phyloP scores from a whole-genome alignment of 2,329 filamentous ascomycete species.

The Fusarium austroafricanum region DNA sequence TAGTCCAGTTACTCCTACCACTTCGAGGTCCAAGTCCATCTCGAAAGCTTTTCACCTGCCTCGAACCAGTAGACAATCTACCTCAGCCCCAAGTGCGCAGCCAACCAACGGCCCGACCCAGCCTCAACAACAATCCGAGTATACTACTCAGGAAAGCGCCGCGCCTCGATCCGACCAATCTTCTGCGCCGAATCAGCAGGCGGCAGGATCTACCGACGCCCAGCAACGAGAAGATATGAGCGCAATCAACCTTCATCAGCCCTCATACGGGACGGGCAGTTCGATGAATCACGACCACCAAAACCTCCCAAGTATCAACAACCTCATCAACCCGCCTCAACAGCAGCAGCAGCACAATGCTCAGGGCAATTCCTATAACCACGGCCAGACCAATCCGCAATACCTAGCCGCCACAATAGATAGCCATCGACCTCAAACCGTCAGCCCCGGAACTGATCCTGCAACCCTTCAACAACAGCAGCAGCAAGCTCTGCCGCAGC shows the following conservation, averaged over 20 bases:
- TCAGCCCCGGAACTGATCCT: slow-evolving; percentile 55
- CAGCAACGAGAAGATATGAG: slow-evolving; percentile 45
- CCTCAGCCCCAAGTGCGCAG: slow-evolving; percentile 42
- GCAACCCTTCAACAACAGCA: slow-evolving; percentile 53
- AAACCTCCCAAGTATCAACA: slow-evolving; percentile 83
- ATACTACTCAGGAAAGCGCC: slow-evolving; percentile 34
- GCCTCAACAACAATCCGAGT: slow-evolving; percentile 37
- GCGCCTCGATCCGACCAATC: slow-evolving; percentile 32
- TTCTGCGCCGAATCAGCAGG: slow-evolving; percentile 34
- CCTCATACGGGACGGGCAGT: slow-evolving; percentile 44
- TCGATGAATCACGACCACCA: slow-evolving; percentile 63
- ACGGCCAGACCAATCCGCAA: slow-evolving; percentile 40
- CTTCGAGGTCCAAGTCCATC: slow-evolving; percentile 57
- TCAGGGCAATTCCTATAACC: slow-evolving; percentile 50
- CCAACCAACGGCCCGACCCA: slow-evolving; percentile 28
- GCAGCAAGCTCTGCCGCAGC: slow-evolving; percentile 48
- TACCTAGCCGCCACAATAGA: slow-evolving; percentile 47
- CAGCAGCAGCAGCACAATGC: slow-evolving; percentile 54
- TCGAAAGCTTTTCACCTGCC: slow-evolving; percentile 60
- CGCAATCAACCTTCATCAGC: slow-evolving; percentile 46
- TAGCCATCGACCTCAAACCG: slow-evolving; percentile 46
- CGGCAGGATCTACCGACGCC: slow-evolving; percentile 36
- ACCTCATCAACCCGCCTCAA: slow-evolving; percentile 75
- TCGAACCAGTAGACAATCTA: slow-evolving; percentile 50
- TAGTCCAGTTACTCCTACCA: slow-evolving; percentile 71